Evolutionary conservation across 1,139 yeast genomes (phyloP).

Genomic region (Kodamaea plutei): DNA sequence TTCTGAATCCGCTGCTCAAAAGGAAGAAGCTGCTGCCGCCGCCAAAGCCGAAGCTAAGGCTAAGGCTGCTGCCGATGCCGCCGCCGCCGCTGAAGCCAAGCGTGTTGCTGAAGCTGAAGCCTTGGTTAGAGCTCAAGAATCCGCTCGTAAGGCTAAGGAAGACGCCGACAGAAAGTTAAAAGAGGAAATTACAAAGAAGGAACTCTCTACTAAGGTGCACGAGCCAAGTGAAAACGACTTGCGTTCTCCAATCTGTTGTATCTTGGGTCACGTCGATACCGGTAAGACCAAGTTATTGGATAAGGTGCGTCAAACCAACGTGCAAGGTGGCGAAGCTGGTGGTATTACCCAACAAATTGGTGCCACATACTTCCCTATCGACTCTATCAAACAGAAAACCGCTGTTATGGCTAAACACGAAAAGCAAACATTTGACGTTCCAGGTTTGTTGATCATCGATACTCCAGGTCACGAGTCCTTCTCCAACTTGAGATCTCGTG

Average conservation of each 20-base stretch:
- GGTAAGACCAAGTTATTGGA: slow-evolving; percentile 97
- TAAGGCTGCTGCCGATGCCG: slow-evolving; percentile 13
- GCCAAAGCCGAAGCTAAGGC: slow-evolving; percentile 12
- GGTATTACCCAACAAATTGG: slow-evolving; percentile 99
- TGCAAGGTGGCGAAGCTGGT: slow-evolving; percentile 99
- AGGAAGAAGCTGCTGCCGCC: slow-evolving; percentile 13
- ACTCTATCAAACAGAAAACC: slow-evolving; percentile 86
- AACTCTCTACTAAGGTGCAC: slow-evolving; percentile 13
- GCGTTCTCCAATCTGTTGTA: slow-evolving; percentile 99
- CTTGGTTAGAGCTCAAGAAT: slow-evolving; percentile 21
- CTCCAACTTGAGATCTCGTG: slow-evolving; percentile 95
- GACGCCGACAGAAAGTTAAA: slow-evolving; percentile 23
- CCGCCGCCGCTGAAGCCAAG: slow-evolving; percentile 13
- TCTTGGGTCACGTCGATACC: slow-evolving; percentile 98
- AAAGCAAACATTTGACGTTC: slow-evolving; percentile 85
- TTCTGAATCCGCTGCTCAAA: slow-evolving; percentile 7
- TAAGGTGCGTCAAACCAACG: slow-evolving; percentile 96
- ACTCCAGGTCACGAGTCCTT: slow-evolving; percentile 99
- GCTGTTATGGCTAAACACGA: slow-evolving; percentile 86
- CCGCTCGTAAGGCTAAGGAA: slow-evolving; percentile 17
- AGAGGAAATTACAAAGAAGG: slow-evolving; percentile 29
- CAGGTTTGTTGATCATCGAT: slow-evolving; percentile 93
- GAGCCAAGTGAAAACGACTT: slow-evolving; percentile 44
- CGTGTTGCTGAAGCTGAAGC: slow-evolving; percentile 17
- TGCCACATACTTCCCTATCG: slow-evolving; percentile 98